These are phyloP conservation scores for Fusarium sp. DNA, from an alignment of 2,329 filamentous ascomycete genomes.

Conservation along the genomic window DNA sequence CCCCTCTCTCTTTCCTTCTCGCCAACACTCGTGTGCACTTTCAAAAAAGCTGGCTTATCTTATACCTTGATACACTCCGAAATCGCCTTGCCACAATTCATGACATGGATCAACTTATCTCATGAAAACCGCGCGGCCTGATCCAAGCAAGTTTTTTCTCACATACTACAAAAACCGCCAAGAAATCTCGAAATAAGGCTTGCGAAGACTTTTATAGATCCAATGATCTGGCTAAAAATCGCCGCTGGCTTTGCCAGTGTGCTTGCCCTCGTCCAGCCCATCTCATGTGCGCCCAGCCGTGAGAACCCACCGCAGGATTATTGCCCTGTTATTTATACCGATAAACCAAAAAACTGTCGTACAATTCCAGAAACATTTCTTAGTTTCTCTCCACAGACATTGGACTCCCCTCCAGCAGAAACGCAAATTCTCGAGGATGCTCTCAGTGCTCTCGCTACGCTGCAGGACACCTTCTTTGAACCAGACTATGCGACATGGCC, in stretches of 20 bases:
- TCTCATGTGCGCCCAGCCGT: slow-evolving; percentile 30
- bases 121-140: slow-evolving; percentile 30
- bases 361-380: slow-evolving; percentile 41
- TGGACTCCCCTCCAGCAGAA: slow-evolving; percentile 25
- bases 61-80: slow-evolving; percentile 16
- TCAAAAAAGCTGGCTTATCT: slow-evolving; percentile 18
- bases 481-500: slow-evolving; percentile 86
- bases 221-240: slow-evolving; percentile 33
- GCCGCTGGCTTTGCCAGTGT: slow-evolving; percentile 28
- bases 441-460: slow-evolving; percentile 74
- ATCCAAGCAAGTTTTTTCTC: neutral
- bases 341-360: slow-evolving; percentile 34
- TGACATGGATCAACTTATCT: slow-evolving; percentile 33
- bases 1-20: neutral
- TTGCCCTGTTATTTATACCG: slow-evolving; percentile 42
- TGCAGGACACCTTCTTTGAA: slow-evolving; percentile 84
- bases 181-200: neutral
- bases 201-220: neutral
- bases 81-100: slow-evolving; percentile 28
- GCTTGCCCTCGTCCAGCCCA: slow-evolving; percentile 2
- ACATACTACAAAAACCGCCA: neutral
- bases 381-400: slow-evolving; percentile 22
- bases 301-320: slow-evolving; percentile 25
- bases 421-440: slow-evolving; percentile 59
- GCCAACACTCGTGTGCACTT: neutral